A percentile compares a stretch with the other conserved stretches of the same genome.
phyloP scores from a whole-genome alignment of 768 basidiomycete species.

The Termitomyces eurrhizus region DNA sequence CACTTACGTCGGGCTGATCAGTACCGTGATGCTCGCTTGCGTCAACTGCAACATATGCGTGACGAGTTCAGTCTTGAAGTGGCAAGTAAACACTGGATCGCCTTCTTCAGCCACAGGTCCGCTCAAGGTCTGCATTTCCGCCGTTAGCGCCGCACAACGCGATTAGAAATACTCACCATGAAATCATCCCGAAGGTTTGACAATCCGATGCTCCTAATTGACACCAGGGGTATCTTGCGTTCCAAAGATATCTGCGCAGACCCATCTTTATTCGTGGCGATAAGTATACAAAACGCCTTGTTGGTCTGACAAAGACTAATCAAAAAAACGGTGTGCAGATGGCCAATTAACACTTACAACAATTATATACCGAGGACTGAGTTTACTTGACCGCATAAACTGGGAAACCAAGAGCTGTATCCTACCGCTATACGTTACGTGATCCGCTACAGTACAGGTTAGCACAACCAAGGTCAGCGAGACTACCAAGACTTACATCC shows the following conservation, averaged over 20 bases:
- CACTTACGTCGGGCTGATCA: conserved; percentile 77
- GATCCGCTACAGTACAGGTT: conserved; percentile 47
- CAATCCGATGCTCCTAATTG: conserved; percentile 82
- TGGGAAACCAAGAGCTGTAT: conserved; percentile 85
- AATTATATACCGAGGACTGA: conserved; percentile 85
- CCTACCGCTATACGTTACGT: conserved; percentile 79
- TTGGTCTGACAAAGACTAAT: conserved; percentile 49
- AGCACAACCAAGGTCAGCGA: neutral
- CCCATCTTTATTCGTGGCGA: conserved; percentile 62
- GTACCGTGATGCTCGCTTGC: conserved; percentile 66
- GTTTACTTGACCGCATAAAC: conserved; percentile 82
- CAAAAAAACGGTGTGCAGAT: neutral
- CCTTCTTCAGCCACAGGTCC: conserved; percentile 83
- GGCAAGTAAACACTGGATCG: conserved; percentile 86
- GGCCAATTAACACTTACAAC: conserved; percentile 54
- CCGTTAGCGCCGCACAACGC: conserved; percentile 3
- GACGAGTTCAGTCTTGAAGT: conserved; percentile 94
- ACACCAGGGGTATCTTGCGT: conserved; percentile 84
- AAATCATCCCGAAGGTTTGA: conserved; percentile 93
- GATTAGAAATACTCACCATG: conserved; percentile 53
- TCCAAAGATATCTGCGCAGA: conserved; percentile 57
- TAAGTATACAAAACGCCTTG: conserved; percentile 80
- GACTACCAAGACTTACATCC: conserved; percentile 46
- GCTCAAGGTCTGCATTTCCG: conserved; percentile 54
- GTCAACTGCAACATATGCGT: conserved; percentile 80